Evolutionary conservation across 2,329 filamentous ascomycete genomes (phyloP).

Genomic region (Pseudogymnoascus sp.): DNA sequence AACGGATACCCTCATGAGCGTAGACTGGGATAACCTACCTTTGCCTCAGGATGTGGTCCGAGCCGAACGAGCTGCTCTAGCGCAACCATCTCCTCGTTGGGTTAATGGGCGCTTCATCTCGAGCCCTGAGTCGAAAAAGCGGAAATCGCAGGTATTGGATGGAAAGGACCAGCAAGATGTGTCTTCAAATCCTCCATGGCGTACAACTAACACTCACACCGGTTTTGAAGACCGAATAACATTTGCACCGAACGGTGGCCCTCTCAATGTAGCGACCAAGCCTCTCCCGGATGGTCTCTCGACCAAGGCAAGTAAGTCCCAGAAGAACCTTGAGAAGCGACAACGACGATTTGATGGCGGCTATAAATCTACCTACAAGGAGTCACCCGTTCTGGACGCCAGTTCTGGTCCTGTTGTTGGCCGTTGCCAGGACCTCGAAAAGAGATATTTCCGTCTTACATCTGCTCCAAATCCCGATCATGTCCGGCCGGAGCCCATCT

Average conservation of each 20-base stretch:
- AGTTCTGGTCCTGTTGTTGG: conserved; percentile 70
- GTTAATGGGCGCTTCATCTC: conserved; percentile 11
- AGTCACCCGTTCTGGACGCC: conserved; percentile 48
- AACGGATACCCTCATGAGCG: conserved; percentile 56
- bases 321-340: conserved; percentile 78
- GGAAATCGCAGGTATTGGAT: conserved; percentile 65
- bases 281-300: conserved; percentile 36
- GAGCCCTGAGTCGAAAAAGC: conserved; percentile 52
- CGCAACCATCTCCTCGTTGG: conserved; percentile 35
- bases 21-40: conserved; percentile 77
- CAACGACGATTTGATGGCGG: conserved; percentile 74
- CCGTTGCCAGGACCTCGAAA: conserved; percentile 75
- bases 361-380: conserved; percentile 44
- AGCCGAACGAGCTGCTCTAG: conserved; percentile 51
- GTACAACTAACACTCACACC: conserved; percentile 52
- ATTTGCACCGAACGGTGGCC: conserved; percentile 19
- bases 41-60: conserved; percentile 74
- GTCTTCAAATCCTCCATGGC: conserved; percentile 58
- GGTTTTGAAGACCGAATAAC: conserved; percentile 69
- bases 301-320: conserved; percentile 72
- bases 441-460: conserved; percentile 89
- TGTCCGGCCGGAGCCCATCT: conserved; percentile 72
- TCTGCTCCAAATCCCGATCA: conserved; percentile 79
- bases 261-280: conserved; percentile 33
- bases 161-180: conserved; percentile 42